Conservation (phyloP, 2,329 filamentous ascomycete genomes). For the Aspergillus neotritici region DNA sequence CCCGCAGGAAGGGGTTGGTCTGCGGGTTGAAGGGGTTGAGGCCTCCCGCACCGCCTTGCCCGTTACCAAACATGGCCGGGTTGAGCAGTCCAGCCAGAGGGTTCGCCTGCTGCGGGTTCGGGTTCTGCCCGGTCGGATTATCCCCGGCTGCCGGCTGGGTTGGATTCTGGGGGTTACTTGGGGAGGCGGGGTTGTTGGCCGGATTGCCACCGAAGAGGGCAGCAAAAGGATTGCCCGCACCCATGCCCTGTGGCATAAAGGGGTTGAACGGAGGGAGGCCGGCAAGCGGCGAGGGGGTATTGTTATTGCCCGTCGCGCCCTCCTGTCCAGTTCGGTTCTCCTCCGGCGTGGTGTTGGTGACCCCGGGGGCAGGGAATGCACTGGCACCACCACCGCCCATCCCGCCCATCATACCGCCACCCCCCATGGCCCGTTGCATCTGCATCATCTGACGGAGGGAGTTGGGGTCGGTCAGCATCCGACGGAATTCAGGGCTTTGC, state of each 20-base stretch:
- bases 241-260: conserved; percentile 23
- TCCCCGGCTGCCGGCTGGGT: conserved; percentile 24
- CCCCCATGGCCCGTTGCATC: conserved; percentile 63
- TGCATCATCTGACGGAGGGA: conserved; percentile 75
- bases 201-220: conserved; percentile 48
- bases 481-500: conserved; percentile 78
- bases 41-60: conserved; percentile 34
- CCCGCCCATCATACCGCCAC: conserved; percentile 38
- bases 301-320: conserved; percentile 33
- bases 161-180: conserved; percentile 28
- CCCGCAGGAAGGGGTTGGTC: conserved; percentile 53
- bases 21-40: conserved; percentile 44
- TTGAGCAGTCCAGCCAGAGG: conserved; percentile 65
- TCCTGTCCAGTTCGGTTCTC: conserved; percentile 36
- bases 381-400: conserved; percentile 34
- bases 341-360: conserved; percentile 76
- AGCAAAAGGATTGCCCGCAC: conserved; percentile 55
- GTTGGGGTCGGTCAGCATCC: conserved; percentile 88
- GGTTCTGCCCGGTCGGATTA: conserved; percentile 25
- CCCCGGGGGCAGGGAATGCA: conserved; percentile 82
- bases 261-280: conserved; percentile 27
- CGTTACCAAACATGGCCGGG: conserved; percentile 33
- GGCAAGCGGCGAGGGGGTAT: conserved; percentile 39
- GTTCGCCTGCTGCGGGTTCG: conserved; percentile 48
- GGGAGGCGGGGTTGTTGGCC: conserved; percentile 19